These are phyloP conservation scores for Cyberlindnera maritima DNA, from an alignment of 805 yeast species.

Conservation along the genomic window DNA sequence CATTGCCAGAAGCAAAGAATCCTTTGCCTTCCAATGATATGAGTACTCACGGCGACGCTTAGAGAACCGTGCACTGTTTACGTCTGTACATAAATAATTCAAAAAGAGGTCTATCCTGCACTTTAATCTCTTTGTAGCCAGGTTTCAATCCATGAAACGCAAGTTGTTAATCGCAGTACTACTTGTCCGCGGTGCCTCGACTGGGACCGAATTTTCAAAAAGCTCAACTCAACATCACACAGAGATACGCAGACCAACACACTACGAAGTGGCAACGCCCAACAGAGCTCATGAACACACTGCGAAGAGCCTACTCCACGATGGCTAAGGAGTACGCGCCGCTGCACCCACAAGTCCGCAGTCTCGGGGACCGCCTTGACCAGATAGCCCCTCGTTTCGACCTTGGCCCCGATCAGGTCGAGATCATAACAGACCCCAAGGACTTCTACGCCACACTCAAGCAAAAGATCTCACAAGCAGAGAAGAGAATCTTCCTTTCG, in stretches of 20 bases:
- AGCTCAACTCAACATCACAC: neutral
- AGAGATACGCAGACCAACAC: no score
- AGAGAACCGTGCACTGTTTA: neutral
- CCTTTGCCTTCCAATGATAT: conserved; percentile 32
- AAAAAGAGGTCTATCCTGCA: no score
- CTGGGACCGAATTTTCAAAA: neutral
- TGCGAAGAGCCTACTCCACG: conserved; percentile 6
- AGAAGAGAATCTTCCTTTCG: conserved; percentile 71
- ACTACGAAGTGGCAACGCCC: neutral
- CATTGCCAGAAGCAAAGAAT: conserved; percentile 52
- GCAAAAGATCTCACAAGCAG: conserved; percentile 57
- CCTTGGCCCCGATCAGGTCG: conserved; percentile 52
- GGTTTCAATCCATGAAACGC: no score
- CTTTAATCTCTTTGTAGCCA: no score
- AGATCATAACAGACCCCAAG: conserved; percentile 60
- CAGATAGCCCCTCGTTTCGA: conserved; percentile 66
- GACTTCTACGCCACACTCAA: conserved; percentile 71
- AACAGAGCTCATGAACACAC: conserved; percentile 6
- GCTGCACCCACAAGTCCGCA: conserved; percentile 42
- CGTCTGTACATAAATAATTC: conserved; percentile 1
- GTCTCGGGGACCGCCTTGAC: conserved; percentile 53
- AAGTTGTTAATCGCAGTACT: no score
- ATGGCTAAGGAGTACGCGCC: conserved; percentile 5
- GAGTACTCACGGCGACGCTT: neutral
- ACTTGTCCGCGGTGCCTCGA: neutral